phyloP scores from a whole-genome alignment of 75 land plant species.

The Pinus albicaulis region DNA sequence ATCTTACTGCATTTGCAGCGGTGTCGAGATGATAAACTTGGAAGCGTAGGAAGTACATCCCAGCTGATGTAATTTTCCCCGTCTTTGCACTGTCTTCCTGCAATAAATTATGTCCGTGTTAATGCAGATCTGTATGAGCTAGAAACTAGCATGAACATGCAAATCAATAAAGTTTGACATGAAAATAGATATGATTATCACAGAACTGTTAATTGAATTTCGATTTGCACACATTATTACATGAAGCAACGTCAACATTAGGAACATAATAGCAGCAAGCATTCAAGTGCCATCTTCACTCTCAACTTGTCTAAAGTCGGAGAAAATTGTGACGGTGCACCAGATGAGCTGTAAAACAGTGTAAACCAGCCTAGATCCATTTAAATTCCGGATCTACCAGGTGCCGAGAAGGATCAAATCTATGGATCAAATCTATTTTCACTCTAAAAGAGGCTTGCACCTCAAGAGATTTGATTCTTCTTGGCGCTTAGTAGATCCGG shows the following conservation, averaged over 20 bases:
- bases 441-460: no score
- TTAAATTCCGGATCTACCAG: no score
- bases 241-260: neutral
- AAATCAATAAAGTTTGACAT: neutral
- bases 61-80: conserved; percentile 93
- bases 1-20: conserved; percentile 63
- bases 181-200: neutral
- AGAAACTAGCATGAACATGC: neutral
- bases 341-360: no score
- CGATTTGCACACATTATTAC: neutral
- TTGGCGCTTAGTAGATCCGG: no score
- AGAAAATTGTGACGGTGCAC: no score
- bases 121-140: neutral
- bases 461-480: no score
- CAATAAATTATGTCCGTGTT: neutral
- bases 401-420: no score
- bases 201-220: neutral
- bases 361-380: no score
- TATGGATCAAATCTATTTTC: no score
- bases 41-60: conserved; percentile 92
- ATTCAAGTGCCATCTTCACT: no score
- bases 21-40: conserved; percentile 89
- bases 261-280: neutral
- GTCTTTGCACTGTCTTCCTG: conserved; percentile 92
- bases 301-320: no score